These are phyloP conservation scores for Penicillium soppii DNA, from an alignment of 495 filamentous ascomycete species.

Conservation along the genomic window DNA sequence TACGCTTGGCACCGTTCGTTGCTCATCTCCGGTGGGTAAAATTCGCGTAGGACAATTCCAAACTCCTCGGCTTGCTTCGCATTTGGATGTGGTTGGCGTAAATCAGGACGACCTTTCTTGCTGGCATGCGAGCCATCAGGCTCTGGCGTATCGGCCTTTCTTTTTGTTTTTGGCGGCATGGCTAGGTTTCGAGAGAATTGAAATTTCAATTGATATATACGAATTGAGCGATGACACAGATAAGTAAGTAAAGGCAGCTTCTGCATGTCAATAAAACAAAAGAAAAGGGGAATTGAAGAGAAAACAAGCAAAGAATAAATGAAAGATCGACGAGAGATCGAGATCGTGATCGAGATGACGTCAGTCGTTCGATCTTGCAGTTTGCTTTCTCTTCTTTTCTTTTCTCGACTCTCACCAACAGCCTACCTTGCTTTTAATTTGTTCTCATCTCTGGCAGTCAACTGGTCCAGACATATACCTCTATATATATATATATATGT, in stretches of 20 bases:
- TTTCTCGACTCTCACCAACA: no score
- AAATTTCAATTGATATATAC: background rate
- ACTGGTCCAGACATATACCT: no score
- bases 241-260: no score
- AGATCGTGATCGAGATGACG: constrained; percentile 6
- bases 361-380: constrained; percentile 1
- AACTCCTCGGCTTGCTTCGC: constrained; percentile 56
- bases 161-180: no score
- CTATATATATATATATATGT: no score
- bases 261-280: background rate
- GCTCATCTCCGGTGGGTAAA: constrained; percentile 83
- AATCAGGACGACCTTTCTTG: constrained; percentile 22
- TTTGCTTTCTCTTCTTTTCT: no score
- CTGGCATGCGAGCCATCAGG: constrained; percentile 9
- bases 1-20: constrained; percentile 73
- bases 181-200: background rate
- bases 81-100: constrained; percentile 34
- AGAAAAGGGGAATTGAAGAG: background rate
- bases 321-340: background rate
- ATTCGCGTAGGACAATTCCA: constrained; percentile 72
- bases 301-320: background rate
- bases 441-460: no score
- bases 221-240: background rate
- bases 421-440: no score
- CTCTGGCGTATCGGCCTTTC: constrained; percentile 18